Evolutionary conservation across 1,139 yeast species (phyloP), one percentile per base, ranked within the genome.

Genomic region (Saccharomyces hybrid): DNA sequence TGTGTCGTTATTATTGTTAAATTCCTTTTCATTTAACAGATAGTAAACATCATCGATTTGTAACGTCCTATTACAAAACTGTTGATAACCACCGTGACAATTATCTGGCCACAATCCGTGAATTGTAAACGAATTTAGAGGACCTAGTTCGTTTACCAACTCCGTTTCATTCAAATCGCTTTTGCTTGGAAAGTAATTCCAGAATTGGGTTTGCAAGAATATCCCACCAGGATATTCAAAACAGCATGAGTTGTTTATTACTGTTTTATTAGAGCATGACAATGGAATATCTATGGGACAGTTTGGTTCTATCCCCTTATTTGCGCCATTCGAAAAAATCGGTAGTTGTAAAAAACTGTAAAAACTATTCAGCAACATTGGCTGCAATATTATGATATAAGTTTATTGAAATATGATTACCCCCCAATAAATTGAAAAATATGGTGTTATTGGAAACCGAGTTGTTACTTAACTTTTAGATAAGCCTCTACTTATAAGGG

Each of bases 161-260:
- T 62, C 65, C 6, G 57, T 59, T 13, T 57, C 55, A 52, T 59
- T 61, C 46, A 64, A 53, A 5, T 53, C 59, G 3, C 54, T 44
- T 31, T 55, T 59, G 4, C 69, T 63, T 0, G 97, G 97, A 57
- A 75, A 74, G 66, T 87, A 88, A 69, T 90, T 96, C 98, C 98
- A 93, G 71, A 91, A 90, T 68, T 93, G 98, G 0, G 98, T 88
- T 64, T 84, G 88, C 51, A 91, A 71, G 46, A 91, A 75, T 14
- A 90, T 78, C 1, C 98, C 97, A 34, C 95, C 93, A 2, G 96
- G 95, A 51, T 83, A 79, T 66, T 91, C 97, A 68, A 84, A 88
- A 69, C 98, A 93, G 66, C 99, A 93, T 1, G 83, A 68, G 64
- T 85, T 79, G 1, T 61, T 71, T 14, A 77, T 73, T 1, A 72